phyloP scores from a whole-genome alignment of 257 asterid genomes.

The Salvia rosmarinus region DNA sequence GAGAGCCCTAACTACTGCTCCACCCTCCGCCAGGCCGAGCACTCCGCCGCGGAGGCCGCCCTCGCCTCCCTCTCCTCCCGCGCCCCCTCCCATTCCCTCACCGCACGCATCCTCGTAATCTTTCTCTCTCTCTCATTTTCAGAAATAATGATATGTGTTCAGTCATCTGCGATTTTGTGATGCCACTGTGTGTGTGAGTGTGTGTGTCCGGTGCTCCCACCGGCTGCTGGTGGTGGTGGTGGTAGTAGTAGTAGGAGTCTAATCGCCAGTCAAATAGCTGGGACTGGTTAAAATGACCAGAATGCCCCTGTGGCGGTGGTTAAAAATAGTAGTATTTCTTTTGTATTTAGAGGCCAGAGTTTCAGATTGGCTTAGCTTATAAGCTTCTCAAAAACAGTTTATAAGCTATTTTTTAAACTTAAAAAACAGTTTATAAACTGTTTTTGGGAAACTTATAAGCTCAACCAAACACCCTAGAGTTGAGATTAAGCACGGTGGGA shows the following conservation, averaged over 20 bases:
- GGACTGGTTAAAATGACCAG: not conserved
- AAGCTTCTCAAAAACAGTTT: no score
- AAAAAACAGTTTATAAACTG: no score
- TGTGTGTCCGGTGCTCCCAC: not conserved
- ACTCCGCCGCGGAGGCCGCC: constrained; percentile 79
- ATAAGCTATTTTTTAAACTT: no score
- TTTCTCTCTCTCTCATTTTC: not conserved
- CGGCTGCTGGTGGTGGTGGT: not conserved
- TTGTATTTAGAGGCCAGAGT: constrained; percentile 16
- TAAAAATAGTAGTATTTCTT: not conserved
- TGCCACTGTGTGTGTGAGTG: not conserved
- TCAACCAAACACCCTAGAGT: no score
- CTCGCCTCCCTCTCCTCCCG: constrained; percentile 54
- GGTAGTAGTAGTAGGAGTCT: not conserved
- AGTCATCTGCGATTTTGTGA: not conserved
- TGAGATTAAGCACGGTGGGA: not conserved
- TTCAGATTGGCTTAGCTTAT: constrained; percentile 7
- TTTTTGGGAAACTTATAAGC: no score
- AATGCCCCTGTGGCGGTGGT: constrained; percentile 13
- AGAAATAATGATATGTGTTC: not conserved
- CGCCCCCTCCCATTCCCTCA: constrained; percentile 61
- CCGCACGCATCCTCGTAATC: constrained; percentile 71
- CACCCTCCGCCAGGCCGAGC: constrained; percentile 80
- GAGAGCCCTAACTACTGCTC: constrained; percentile 65
- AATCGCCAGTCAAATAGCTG: constrained; percentile 24